Percentiles rank a stretch among this genome's conserved stretches.
Evolutionary conservation across 768 basidiomycete genomes (phyloP).

Genomic region (Dacryopinax primogenitus): DNA sequence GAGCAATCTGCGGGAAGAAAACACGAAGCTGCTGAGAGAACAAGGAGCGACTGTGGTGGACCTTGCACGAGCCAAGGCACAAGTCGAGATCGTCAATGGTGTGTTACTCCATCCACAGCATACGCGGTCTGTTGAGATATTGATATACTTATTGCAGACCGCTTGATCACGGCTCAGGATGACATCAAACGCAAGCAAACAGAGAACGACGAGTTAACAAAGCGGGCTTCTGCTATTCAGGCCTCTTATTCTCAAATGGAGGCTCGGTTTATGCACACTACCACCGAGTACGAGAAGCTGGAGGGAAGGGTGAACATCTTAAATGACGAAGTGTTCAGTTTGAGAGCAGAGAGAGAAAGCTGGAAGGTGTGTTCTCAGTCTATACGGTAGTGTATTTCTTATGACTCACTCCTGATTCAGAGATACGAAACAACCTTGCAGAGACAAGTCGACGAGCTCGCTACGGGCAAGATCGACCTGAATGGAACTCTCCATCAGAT

Average conservation of each 20-base stretch:
- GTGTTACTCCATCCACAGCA: neutral
- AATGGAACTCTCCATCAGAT: neutral
- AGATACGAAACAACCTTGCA: neutral
- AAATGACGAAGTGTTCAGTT: constrained; percentile 72
- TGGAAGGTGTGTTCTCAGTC: constrained; percentile 54
- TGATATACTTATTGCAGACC: neutral
- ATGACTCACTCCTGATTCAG: neutral
- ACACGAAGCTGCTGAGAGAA: neutral
- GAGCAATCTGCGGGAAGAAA: constrained; percentile 17
- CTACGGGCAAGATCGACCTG: neutral
- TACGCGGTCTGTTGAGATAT: neutral
- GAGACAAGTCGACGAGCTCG: neutral
- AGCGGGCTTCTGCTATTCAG: constrained; percentile 52
- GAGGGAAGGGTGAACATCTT: constrained; percentile 26
- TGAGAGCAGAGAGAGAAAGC: constrained; percentile 85
- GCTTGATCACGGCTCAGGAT: neutral
- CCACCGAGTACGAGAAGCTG: constrained; percentile 19
- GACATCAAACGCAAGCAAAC: constrained; percentile 20
- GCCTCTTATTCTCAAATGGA: constrained; percentile 20
- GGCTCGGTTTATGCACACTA: constrained; percentile 9
- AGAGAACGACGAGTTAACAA: constrained; percentile 52
- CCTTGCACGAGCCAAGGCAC: neutral
- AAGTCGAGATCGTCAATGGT: constrained; percentile 1
- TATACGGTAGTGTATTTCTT: constrained; percentile 17
- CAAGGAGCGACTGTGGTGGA: neutral